These are phyloP conservation scores for Colletotrichum destructivum DNA, from an alignment of 2,329 filamentous ascomycete genomes.

Conservation along the genomic window DNA sequence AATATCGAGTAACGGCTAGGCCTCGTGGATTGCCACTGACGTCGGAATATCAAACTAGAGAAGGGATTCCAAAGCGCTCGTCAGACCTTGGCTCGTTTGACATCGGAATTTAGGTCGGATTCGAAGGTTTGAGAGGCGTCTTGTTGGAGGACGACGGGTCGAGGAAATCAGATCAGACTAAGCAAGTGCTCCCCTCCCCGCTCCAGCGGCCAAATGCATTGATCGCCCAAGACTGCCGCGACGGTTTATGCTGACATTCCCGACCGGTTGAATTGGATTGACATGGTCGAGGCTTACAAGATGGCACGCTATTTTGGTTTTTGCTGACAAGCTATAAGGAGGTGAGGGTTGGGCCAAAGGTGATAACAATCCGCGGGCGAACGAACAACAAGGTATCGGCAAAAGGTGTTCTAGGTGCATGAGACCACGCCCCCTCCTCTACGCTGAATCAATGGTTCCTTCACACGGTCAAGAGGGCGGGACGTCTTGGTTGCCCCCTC, in stretches of 20 bases:
- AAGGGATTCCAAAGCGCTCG: slow-evolving; percentile 25
- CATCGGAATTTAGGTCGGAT: slow-evolving; percentile 8
- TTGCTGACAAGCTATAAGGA: slow-evolving; percentile 27
- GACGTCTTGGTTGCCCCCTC: slow-evolving; percentile 27
- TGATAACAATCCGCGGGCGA: slow-evolving; percentile 9
- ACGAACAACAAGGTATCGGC: background rate
- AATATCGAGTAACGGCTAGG: slow-evolving; percentile 15
- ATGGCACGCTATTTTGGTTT: slow-evolving; percentile 31
- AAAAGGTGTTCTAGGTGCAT: slow-evolving; percentile 22
- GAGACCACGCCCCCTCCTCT: slow-evolving; percentile 23
- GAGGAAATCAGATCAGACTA: slow-evolving; percentile 22
- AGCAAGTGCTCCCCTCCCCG: slow-evolving; percentile 1
- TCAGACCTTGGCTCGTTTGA: slow-evolving; percentile 27
- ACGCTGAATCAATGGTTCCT: slow-evolving; percentile 13
- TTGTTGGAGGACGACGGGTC: background rate
- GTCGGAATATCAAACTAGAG: slow-evolving; percentile 28
- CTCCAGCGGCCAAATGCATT: slow-evolving; percentile 27
- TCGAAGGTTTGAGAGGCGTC: background rate
- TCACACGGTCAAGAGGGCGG: slow-evolving; percentile 21
- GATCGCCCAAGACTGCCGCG: slow-evolving; percentile 32
- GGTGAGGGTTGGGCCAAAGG: slow-evolving; percentile 10
- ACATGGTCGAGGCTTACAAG: slow-evolving; percentile 31
- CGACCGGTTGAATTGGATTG: slow-evolving; percentile 16
- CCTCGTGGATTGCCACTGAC: slow-evolving; percentile 19
- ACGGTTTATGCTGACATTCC: slow-evolving; percentile 27